Evolutionary conservation across 2,329 filamentous ascomycete genomes (phyloP), one percentile per base, ranked within the genome.

Genomic region (Chalaropsis thielavioides): DNA sequence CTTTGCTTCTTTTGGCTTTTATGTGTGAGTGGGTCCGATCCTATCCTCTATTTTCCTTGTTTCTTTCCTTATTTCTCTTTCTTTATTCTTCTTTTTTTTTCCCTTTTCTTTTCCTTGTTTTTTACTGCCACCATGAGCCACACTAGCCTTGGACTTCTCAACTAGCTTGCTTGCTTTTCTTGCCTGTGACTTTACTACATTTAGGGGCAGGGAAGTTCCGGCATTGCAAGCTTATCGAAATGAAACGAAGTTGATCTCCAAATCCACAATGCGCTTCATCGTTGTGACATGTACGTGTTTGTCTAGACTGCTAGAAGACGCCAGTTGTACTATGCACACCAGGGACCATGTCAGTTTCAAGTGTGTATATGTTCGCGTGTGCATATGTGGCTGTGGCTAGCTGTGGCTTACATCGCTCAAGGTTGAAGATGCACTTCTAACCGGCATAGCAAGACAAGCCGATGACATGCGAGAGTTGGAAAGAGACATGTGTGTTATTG

Each of bases 171-270:
- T 56, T 35, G n/a, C 15, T 17, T 31, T 31, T 56, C 13, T 56
- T 17, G 22, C 51, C 27, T 56, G 22, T n/a, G 11, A 27, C 24
- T 56, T 13, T 19, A 13, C 51, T 31, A 31, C 22, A 35, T 35
- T 31, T 13, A 56, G 51, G 51, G 51, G 24, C 22, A 56, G 51
- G 51, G 24, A 56, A 27, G 24, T 24, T 15, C 51, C 51, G 51
- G 51, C 51, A 56, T n/a, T 56, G 51, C 17, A 31, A 56, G 27
- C 22, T 17, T 13, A 15, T 27, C 7, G 51, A 56, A 56, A 56
- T 56, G 51, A 56, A 56, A 56, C 51, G 10, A 56, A 11, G 51
- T 56, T 56, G 51, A 35, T 35, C 51, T 56, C 51, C 51, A 56
- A 56, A 31, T 31, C 51, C 51, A 24, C 31, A 35, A 31, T 22